These are phyloP conservation scores for Mucuna pruriens DNA, from an alignment of 306 rosid species.

Conservation along the genomic window DNA sequence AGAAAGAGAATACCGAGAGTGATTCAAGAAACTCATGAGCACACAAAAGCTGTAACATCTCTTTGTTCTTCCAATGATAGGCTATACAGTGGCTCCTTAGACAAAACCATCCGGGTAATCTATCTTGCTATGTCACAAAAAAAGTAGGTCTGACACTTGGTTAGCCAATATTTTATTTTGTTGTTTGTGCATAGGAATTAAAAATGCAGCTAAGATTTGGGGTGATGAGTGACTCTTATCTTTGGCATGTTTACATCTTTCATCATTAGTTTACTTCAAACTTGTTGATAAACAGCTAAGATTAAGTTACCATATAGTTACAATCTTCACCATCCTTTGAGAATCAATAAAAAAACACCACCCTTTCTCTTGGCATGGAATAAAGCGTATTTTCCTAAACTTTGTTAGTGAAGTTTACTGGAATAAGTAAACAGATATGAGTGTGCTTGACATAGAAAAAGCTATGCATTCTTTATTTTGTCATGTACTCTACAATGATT, in stretches of 20 bases:
- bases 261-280: not conserved
- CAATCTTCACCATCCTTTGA: too few relatives aligned
- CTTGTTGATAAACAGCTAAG: conserved; percentile 10
- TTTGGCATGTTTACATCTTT: not conserved
- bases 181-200: not conserved
- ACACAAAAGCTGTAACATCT: conserved; percentile 84
- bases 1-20: conserved; percentile 66
- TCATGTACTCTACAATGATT: conserved; percentile 1
- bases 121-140: conserved; percentile 21
- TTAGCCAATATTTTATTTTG: not conserved
- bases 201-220: conserved; percentile 9
- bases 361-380: too few relatives aligned
- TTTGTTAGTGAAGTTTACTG: not conserved
- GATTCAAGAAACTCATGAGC: conserved; percentile 83
- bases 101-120: conserved; percentile 89
- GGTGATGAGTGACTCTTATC: not conserved
- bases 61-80: conserved; percentile 65
- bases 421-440: conserved; percentile 17
- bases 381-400: too few relatives aligned
- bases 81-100: conserved; percentile 84
- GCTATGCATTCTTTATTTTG: conserved; percentile 12
- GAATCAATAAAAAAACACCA: too few relatives aligned
- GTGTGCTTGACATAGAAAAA: not conserved
- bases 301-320: not conserved
- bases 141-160: conserved; percentile 16